phyloP scores from a whole-genome alignment of 2,329 filamentous ascomycete genomes.

The Blumeriella jaapii region DNA sequence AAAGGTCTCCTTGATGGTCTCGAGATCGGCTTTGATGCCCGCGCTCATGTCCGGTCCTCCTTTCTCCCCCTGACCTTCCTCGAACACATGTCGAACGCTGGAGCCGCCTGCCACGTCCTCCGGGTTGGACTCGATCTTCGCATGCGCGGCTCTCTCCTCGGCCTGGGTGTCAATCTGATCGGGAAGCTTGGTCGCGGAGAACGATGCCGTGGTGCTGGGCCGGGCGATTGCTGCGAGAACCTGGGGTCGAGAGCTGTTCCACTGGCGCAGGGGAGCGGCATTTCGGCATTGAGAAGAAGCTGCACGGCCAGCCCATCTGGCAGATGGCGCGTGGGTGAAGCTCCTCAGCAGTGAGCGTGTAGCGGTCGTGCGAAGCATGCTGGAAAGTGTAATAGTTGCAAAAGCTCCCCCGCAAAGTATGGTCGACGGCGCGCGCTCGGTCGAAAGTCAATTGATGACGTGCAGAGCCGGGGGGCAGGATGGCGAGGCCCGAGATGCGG shows the following conservation, averaged over 20 bases:
- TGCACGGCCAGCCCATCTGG: constrained; percentile 20
- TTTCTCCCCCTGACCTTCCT: constrained; percentile 27
- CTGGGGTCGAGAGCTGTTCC: constrained; percentile 20
- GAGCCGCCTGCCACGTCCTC: constrained; percentile 50
- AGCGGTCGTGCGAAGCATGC: constrained; percentile 25
- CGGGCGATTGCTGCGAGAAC: constrained; percentile 8
- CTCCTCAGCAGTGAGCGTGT: constrained; percentile 23
- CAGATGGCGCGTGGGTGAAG: constrained; percentile 18
- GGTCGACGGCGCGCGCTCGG: constrained; percentile 6
- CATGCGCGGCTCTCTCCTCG: constrained; percentile 41
- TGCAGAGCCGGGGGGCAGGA: constrained; percentile 3
- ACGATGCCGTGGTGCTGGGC: constrained; percentile 36
- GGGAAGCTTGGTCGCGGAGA: constrained; percentile 30
- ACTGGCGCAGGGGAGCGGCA: constrained; percentile 12
- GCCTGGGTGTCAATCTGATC: constrained; percentile 40
- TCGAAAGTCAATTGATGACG: constrained; percentile 11
- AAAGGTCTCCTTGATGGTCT: constrained; percentile 58
- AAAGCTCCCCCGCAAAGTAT: constrained; percentile 19
- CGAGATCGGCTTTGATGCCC: constrained; percentile 43
- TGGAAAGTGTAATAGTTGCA: constrained; percentile 8
- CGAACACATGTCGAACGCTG: constrained; percentile 38
- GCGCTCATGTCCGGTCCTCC: constrained; percentile 39
- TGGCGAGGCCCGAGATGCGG: constrained; percentile 2
- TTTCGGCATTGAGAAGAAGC: constrained; percentile 18
- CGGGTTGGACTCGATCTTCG: constrained; percentile 48